These are phyloP conservation scores for Penicillium sp. DNA, from an alignment of 2,329 filamentous ascomycete species.

Conservation along the genomic window DNA sequence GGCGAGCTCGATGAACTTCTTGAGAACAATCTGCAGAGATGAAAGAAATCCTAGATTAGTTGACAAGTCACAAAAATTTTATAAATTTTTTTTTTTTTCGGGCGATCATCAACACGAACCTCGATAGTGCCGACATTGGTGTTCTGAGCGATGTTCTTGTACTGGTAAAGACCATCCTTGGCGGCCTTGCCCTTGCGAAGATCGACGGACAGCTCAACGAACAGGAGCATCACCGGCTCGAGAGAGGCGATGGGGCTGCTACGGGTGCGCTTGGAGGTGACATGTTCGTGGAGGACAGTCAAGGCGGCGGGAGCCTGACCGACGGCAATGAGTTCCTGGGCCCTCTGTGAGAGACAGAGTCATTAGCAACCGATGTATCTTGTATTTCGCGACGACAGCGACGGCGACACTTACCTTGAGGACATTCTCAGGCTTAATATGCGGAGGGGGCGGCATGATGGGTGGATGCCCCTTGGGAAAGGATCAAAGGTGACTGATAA, in stretches of 20 bases:
- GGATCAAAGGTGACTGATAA: slow-evolving; percentile 12
- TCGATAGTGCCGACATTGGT: slow-evolving; percentile 98
- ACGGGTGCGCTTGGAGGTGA: slow-evolving; percentile 95
- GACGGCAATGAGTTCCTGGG: slow-evolving; percentile 97
- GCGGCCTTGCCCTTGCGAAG: slow-evolving; percentile 97
- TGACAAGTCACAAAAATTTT: background rate
- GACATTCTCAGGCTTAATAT: slow-evolving; percentile 98
- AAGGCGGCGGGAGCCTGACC: slow-evolving; percentile 89
- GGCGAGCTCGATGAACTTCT: slow-evolving; percentile 96
- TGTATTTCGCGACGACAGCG: slow-evolving; percentile 14
- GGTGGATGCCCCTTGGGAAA: slow-evolving; percentile 35
- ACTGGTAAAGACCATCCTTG: slow-evolving; percentile 98
- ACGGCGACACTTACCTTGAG: slow-evolving; percentile 62
- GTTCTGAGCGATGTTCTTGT: slow-evolving; percentile 99
- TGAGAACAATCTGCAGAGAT: slow-evolving; percentile 68
- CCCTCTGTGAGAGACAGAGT: slow-evolving; percentile 56
- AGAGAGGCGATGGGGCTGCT: slow-evolving; percentile 95
- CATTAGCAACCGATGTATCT: slow-evolving; percentile 17
- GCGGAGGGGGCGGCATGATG: slow-evolving; percentile 87
- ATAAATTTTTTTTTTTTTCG: background rate
- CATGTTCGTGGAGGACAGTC: slow-evolving; percentile 96
- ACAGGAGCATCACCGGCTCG: slow-evolving; percentile 97
- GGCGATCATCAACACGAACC: slow-evolving; percentile 45
- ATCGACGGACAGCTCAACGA: slow-evolving; percentile 95
- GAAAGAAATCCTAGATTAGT: slow-evolving; percentile 34